Evolutionary conservation across 2,329 filamentous ascomycete species (phyloP).

Genomic region (Aspergillus novoparasiticus): DNA sequence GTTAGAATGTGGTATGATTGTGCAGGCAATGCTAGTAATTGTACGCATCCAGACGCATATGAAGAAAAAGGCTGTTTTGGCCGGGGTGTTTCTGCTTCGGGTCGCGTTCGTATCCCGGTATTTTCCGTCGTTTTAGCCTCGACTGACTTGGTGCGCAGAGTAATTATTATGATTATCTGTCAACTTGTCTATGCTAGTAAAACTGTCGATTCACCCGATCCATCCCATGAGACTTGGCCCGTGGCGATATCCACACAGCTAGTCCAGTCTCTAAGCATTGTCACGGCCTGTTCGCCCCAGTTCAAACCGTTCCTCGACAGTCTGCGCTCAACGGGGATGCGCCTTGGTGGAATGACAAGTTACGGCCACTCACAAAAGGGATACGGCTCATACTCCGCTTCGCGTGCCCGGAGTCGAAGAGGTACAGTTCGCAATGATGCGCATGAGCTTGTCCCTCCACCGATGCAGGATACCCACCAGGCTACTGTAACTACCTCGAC

Average conservation of each 20-base stretch:
- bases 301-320: slow-evolving; percentile 36
- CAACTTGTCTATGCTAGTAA: slow-evolving; percentile 24
- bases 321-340: slow-evolving; percentile 33
- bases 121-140: background rate
- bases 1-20: slow-evolving; percentile 27
- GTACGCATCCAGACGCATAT: slow-evolving; percentile 24
- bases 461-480: slow-evolving; percentile 12
- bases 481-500: slow-evolving; percentile 19
- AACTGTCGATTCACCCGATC: slow-evolving; percentile 16
- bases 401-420: slow-evolving; percentile 8
- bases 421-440: slow-evolving; percentile 12
- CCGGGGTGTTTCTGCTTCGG: slow-evolving; percentile 25
- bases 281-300: slow-evolving; percentile 33
- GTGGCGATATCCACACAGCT: slow-evolving; percentile 21
- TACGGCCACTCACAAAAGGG: slow-evolving; percentile 20
- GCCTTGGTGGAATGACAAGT: slow-evolving; percentile 20
- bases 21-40: slow-evolving; percentile 26
- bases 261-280: slow-evolving; percentile 29
- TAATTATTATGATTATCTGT: slow-evolving; percentile 26
- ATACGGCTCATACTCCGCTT: slow-evolving; percentile 15
- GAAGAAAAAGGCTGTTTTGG: slow-evolving; percentile 21
- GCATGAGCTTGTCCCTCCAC: slow-evolving; percentile 19
- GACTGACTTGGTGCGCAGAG: slow-evolving; percentile 17
- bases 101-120: slow-evolving; percentile 23
- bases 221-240: slow-evolving; percentile 26